Base-by-base conservation (phyloP, 1,284 basidiomycete species). In the Microbotryum silenes-acaulis region DNA sequence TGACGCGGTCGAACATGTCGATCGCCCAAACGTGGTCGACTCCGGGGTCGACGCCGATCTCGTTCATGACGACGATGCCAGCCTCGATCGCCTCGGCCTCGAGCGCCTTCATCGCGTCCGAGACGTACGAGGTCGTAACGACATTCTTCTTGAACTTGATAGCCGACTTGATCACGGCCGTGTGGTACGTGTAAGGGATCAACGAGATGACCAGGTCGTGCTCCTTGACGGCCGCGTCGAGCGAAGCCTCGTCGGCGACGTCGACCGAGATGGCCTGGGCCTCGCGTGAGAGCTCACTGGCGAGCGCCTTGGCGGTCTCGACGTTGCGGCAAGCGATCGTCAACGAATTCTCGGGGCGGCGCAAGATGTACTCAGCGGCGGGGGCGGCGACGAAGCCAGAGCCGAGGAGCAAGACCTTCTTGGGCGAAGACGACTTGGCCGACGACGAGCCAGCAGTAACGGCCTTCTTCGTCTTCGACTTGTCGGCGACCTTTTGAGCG, bases 21-120 rank as follows among this genome's bases (percentile, higher is more conserved):
- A 99, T 82, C 48, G 96, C 94, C 78, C 94, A 97, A 62, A 97
- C 78, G 76, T 93, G 91, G 76, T 93, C 91, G 68, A 77, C 66
- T 69, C 92, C 91, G 51, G 92, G 91, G 77, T 97, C 93, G 37
- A 98, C 83, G 66, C 94, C 94, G 71, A 99, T 92, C 81, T 99
- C 94, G 79, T 99, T 99, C 82, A 98, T 83, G 66, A 97, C 90
- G 59, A 92, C 82, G 74, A 98, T 91, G 21, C 93, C 94, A 2
- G 92, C 92, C 68, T 85, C 82, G 78, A 88, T 88, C 68, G 84
- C 89, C 67, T 85, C 86, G 60, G 81, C 82, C 70, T 97, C 87
- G 46, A 98, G 84, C 69, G 83, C 92, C 65, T 83, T 85, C 84
- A 98, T 94, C 18, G 87, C 88, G 50, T 91, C 90, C 61, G 80